phyloP scores from a whole-genome alignment of 192 early-diverging fungal species.

The Podila epigama region DNA sequence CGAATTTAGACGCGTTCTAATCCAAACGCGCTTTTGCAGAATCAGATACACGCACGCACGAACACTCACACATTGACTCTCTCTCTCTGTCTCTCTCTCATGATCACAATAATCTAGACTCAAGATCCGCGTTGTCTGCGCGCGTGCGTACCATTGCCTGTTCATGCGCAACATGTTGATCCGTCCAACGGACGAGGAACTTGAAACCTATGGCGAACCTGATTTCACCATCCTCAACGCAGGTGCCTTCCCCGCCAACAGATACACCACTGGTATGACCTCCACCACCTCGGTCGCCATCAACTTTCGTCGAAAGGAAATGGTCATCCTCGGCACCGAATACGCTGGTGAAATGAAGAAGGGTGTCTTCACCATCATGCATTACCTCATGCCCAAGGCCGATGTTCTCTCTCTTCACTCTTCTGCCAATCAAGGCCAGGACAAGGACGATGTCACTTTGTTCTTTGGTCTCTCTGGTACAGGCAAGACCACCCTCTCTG shows the following conservation, averaged over 20 bases:
- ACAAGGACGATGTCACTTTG: constrained; percentile 86
- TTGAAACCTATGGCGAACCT: constrained; percentile 91
- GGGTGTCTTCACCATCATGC: constrained; percentile 98
- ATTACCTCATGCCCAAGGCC: constrained; percentile 97
- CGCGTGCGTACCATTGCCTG: constrained; percentile 94
- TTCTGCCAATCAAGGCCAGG: constrained; percentile 91
- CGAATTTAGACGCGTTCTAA: not conserved
- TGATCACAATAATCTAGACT: constrained; percentile 92
- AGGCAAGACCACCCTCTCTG: constrained; percentile 97
- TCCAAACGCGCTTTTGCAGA: not conserved
- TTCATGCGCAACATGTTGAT: constrained; percentile 99
- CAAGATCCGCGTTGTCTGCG: constrained; percentile 96
- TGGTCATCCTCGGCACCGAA: constrained; percentile 98
- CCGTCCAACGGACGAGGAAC: constrained; percentile 91
- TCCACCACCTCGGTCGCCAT: constrained; percentile 92
- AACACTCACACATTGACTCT: not conserved
- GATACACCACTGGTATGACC: constrained; percentile 95
- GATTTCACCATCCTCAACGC: constrained; percentile 99
- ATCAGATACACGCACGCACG: not conserved
- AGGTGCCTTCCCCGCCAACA: constrained; percentile 93
- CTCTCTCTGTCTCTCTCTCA: no score
- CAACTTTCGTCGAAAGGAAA: constrained; percentile 92
- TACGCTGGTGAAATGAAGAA: constrained; percentile 99
- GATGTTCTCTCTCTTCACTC: constrained; percentile 91
- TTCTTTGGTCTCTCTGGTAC: constrained; percentile 99